Conservation (phyloP, 2,329 filamentous ascomycete genomes). For the Drechslerella dactyloides region DNA sequence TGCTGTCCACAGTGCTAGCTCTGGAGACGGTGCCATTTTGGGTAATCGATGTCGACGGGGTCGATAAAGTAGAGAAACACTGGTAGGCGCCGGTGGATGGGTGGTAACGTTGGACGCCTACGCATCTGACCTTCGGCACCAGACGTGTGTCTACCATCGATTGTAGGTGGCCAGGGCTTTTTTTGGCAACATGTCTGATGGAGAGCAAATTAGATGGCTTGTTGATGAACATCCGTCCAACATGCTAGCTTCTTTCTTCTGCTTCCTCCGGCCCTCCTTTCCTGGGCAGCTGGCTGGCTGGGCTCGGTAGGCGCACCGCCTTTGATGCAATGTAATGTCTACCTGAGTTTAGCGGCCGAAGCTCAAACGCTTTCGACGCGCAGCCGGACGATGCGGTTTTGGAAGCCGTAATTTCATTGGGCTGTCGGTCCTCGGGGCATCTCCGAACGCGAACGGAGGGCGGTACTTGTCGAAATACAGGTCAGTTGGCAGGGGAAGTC, state of each 20-base stretch:
- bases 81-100: background rate
- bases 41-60: background rate
- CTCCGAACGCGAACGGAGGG: conserved; percentile 48
- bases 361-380: conserved; percentile 6
- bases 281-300: background rate
- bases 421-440: conserved; percentile 33
- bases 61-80: conserved; percentile 7
- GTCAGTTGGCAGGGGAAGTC: too few species aligned
- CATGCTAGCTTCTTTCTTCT: background rate
- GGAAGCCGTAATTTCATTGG: conserved; percentile 4
- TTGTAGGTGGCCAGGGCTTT: too few species aligned
- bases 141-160: background rate
- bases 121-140: background rate
- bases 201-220: conserved; percentile 7
- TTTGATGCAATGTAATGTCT: conserved; percentile 5
- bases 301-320: conserved; percentile 6
- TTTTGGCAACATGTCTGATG: background rate
- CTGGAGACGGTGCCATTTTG: background rate
- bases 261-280: background rate
- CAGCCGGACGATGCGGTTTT: background rate
- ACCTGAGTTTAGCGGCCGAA: conserved; percentile 3
- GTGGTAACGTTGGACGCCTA: background rate
- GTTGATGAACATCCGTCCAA: background rate
- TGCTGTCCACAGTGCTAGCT: background rate
- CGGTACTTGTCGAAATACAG: conserved; percentile 16